These are phyloP conservation scores for Annulohypoxylon truncatum DNA, from an alignment of 2,329 filamentous ascomycete genomes.

Conservation along the genomic window DNA sequence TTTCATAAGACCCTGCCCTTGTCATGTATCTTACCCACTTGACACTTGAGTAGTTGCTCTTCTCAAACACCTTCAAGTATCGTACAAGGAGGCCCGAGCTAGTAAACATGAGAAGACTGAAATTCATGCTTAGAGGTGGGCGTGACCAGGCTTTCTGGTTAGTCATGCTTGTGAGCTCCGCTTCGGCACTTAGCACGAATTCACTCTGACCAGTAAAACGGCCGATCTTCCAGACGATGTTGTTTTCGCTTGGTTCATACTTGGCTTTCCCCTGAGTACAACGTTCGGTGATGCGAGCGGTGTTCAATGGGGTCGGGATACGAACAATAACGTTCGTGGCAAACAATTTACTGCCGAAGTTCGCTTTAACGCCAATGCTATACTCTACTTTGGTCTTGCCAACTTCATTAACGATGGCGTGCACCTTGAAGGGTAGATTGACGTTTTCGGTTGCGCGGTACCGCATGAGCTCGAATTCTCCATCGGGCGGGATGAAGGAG, in stretches of 20 bases:
- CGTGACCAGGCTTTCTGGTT: constrained; percentile 97
- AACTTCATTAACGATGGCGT: constrained; percentile 97
- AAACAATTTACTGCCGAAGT: constrained; percentile 95
- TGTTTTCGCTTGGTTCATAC: constrained; percentile 97
- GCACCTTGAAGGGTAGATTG: constrained; percentile 98
- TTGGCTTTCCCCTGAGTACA: constrained; percentile 97
- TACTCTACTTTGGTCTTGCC: constrained; percentile 98
- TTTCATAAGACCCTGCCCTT: constrained; percentile 95
- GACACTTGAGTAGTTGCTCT: constrained; percentile 97
- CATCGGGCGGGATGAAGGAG: constrained; percentile 95
- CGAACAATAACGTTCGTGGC: constrained; percentile 95
- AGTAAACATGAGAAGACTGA: constrained; percentile 97
- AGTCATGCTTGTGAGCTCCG: constrained; percentile 94
- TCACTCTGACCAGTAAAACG: constrained; percentile 99
- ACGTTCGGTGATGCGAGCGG: constrained; percentile 90
- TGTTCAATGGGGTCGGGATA: constrained; percentile 96
- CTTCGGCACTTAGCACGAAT: constrained; percentile 93
- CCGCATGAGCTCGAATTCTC: constrained; percentile 98
- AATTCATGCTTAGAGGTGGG: constrained; percentile 90
- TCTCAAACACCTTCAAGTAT: constrained; percentile 99
- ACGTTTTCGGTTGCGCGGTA: constrained; percentile 99
- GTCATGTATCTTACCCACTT: constrained; percentile 99
- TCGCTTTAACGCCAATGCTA: constrained; percentile 96
- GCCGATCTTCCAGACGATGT: constrained; percentile 98
- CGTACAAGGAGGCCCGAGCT: constrained; percentile 91